Evolutionary conservation across 73 alveolate genomes (phyloP).

Genomic region (Paramecium octaurelia): DNA sequence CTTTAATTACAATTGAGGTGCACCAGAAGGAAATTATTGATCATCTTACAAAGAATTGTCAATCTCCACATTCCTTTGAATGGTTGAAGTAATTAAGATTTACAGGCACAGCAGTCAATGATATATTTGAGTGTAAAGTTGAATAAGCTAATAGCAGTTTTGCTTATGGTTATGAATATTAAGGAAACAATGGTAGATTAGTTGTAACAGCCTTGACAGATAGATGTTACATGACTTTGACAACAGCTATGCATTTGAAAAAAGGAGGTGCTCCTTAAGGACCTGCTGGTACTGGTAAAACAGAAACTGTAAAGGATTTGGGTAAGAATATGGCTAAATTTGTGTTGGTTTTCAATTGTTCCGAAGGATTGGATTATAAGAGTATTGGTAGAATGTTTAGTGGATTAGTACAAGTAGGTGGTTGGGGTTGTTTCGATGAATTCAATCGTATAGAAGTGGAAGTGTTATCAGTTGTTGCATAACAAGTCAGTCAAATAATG

Average conservation of each 20-base stretch:
- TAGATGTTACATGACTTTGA: conserved; percentile 96
- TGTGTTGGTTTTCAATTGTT: conserved; percentile 99
- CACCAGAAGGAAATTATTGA: conserved; percentile 95
- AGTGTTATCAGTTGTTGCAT: conserved; percentile 99
- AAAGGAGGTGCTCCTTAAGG: conserved; percentile 99
- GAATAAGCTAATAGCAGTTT: conserved; percentile 94
- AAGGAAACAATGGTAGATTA: conserved; percentile 99
- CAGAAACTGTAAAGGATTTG: conserved; percentile 99
- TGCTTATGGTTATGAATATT: conserved; percentile 98
- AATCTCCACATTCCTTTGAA: conserved; percentile 85
- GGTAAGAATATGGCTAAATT: conserved; percentile 99
- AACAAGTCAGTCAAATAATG: conserved; percentile 96
- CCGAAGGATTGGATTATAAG: conserved; percentile 98
- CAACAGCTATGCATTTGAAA: conserved; percentile 98
- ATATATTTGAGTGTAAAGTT: conserved; percentile 77
- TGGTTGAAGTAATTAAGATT: conserved; percentile 94
- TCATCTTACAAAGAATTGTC: conserved; percentile 54
- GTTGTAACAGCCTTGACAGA: conserved; percentile 99
- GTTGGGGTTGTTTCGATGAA: conserved; percentile 99
- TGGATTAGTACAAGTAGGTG: conserved; percentile 97
- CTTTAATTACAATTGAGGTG: conserved; percentile 94
- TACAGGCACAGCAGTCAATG: conserved; percentile 66
- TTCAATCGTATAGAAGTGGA: conserved; percentile 99
- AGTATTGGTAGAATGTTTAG: conserved; percentile 99
- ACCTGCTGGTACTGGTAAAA: conserved; percentile 99